These are phyloP conservation scores for Aspergillus glaucus DNA, from an alignment of 2,329 filamentous ascomycete genomes.

Conservation along the genomic window DNA sequence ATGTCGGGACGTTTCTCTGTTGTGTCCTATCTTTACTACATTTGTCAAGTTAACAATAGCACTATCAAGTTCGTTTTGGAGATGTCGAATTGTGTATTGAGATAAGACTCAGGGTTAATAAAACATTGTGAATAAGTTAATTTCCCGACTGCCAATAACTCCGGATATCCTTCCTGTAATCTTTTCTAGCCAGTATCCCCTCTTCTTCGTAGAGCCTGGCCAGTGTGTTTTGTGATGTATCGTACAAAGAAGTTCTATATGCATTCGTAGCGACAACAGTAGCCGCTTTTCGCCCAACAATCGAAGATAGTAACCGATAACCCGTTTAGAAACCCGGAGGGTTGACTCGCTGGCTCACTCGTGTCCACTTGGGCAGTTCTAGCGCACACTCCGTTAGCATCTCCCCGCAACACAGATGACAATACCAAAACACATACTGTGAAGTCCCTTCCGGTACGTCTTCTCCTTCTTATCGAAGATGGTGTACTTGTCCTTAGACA, in stretches of 20 bases:
- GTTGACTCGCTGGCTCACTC: conserved; percentile 88
- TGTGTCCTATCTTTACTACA: conserved; percentile 6
- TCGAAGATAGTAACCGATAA: conserved; percentile 3
- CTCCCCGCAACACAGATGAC: neutral
- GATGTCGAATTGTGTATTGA: conserved; percentile 13
- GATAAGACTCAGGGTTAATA: conserved; percentile 19
- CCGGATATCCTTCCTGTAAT: conserved; percentile 22
- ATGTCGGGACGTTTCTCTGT: neutral
- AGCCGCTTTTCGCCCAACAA: neutral
- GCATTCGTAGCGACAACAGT: conserved; percentile 1
- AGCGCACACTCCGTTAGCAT: conserved; percentile 6
- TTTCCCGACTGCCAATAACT: conserved; percentile 29
- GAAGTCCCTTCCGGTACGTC: conserved; percentile 92
- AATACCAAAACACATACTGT: conserved; percentile 62
- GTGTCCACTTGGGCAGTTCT: conserved; percentile 90
- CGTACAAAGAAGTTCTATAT: conserved; percentile 20
- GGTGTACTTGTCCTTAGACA: conserved; percentile 94
- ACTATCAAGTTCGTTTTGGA: conserved; percentile 4
- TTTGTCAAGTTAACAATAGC: neutral
- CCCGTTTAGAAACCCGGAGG: conserved; percentile 78
- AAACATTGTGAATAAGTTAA: conserved; percentile 18
- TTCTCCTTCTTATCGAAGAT: conserved; percentile 96
- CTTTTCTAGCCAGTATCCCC: conserved; percentile 8
- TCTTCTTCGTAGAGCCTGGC: conserved; percentile 1
- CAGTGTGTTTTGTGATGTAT: conserved; percentile 16